A percentile compares a stretch with the other conserved stretches of the same genome.
Evolutionary conservation across 768 basidiomycete species (phyloP).

Genomic region (Leccinellum rugosiceps): DNA sequence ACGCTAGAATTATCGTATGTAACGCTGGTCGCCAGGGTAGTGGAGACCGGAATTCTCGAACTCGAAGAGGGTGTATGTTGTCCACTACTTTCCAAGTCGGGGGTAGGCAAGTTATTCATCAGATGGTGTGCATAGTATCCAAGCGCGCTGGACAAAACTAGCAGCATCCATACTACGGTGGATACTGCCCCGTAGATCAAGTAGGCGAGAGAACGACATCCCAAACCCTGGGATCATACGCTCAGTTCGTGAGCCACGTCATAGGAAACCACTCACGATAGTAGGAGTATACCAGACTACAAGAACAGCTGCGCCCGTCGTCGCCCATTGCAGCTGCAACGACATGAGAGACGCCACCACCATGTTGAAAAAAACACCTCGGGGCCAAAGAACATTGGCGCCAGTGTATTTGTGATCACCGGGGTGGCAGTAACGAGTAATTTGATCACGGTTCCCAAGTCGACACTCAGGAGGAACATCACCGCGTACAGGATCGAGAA

Average conservation of each 20-base stretch:
- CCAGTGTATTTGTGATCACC: neutral
- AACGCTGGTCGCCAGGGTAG: neutral
- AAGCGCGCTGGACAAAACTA: slow-evolving; percentile 29
- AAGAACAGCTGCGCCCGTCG: slow-evolving; percentile 28
- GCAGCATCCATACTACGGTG: slow-evolving; percentile 29
- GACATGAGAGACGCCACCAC: slow-evolving; percentile 29
- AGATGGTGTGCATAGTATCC: slow-evolving; percentile 20
- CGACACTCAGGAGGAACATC: slow-evolving; percentile 14
- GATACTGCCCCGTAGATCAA: slow-evolving; percentile 29
- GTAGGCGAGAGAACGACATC: slow-evolving; percentile 35
- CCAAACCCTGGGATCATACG: slow-evolving; percentile 21
- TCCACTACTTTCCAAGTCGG: neutral
- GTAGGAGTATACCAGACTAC: slow-evolving; percentile 32
- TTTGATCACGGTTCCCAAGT: slow-evolving; percentile 16
- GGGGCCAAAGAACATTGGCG: slow-evolving; percentile 18
- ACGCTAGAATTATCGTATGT: neutral
- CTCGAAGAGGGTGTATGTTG: neutral
- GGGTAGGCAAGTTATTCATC: neutral
- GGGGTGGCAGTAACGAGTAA: slow-evolving; percentile 20
- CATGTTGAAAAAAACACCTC: slow-evolving; percentile 24
- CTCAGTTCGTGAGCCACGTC: neutral
- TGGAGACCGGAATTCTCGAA: neutral
- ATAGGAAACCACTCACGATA: slow-evolving; percentile 6
- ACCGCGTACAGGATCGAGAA: neutral
- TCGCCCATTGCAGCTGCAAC: slow-evolving; percentile 33